These are phyloP conservation scores for Colletotrichum melonis DNA, from an alignment of 2,329 filamentous ascomycete genomes.

Conservation along the genomic window DNA sequence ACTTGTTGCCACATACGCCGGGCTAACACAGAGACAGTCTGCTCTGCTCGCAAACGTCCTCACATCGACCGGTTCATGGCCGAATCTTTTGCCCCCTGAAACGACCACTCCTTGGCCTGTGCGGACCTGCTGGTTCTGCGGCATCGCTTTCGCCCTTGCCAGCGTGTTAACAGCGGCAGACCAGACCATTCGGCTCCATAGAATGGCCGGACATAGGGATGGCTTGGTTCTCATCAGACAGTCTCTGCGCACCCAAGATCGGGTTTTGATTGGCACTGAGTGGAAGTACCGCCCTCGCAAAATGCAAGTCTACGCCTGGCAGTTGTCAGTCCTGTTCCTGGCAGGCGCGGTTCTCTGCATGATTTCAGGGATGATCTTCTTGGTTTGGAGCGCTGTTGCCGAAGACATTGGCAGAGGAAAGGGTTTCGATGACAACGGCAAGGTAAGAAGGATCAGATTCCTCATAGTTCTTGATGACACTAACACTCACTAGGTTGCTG, in stretches of 20 bases:
- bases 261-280: not conserved
- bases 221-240: slow-evolving; percentile 47
- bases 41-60: slow-evolving; percentile 37
- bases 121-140: slow-evolving; percentile 53
- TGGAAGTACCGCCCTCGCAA: slow-evolving; percentile 23
- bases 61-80: slow-evolving; percentile 56
- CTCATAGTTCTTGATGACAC: not conserved
- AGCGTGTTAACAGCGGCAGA: slow-evolving; percentile 57
- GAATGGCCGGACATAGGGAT: slow-evolving; percentile 52
- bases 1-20: too few species aligned
- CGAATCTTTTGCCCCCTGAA: slow-evolving; percentile 50
- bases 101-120: slow-evolving; percentile 52
- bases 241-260: slow-evolving; percentile 20
- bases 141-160: slow-evolving; percentile 60
- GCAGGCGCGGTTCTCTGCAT: slow-evolving; percentile 37
- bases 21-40: too few species aligned
- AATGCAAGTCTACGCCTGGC: slow-evolving; percentile 40
- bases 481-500: not conserved
- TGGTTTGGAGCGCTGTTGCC: slow-evolving; percentile 37
- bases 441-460: not conserved
- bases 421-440: slow-evolving; percentile 5
- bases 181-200: slow-evolving; percentile 54
- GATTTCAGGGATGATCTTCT: slow-evolving; percentile 36
- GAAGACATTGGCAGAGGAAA: not conserved
- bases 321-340: slow-evolving; percentile 38